Percentiles rank a stretch among this genome's conserved stretches.
Evolutionary conservation across 768 basidiomycete species (phyloP).

Genomic region (Ramaria rubella): DNA sequence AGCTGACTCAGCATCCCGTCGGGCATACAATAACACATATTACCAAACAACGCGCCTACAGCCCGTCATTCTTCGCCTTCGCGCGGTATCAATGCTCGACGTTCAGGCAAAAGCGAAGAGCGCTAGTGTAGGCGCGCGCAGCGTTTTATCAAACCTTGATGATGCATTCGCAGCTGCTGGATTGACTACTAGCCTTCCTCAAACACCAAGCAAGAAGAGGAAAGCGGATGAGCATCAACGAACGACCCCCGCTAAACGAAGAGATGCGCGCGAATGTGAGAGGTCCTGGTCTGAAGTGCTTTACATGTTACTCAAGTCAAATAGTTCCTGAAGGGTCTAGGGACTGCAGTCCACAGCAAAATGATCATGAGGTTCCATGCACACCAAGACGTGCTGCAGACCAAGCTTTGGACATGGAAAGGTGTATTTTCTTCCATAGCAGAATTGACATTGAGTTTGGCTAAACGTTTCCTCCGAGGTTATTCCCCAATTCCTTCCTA

Average conservation of each 20-base stretch:
- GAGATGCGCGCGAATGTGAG: not conserved
- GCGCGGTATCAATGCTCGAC: too few relatives aligned
- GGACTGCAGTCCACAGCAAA: too few relatives aligned
- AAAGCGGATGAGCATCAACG: not conserved
- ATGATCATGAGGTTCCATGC: not conserved
- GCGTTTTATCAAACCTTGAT: conserved; percentile 1
- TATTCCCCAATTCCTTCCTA: conserved; percentile 9
- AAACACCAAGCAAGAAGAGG: not conserved
- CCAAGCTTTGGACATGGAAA: conserved; percentile 4
- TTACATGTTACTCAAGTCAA: not conserved
- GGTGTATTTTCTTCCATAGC: not conserved
- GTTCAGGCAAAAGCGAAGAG: not conserved
- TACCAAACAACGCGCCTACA: too few relatives aligned
- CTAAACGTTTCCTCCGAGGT: not conserved
- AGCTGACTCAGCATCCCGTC: too few relatives aligned
- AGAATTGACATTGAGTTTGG: not conserved
- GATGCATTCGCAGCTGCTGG: not conserved
- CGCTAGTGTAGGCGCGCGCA: not conserved
- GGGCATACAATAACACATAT: too few relatives aligned
- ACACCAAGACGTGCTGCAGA: not conserved
- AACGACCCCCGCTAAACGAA: not conserved
- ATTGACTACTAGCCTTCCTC: not conserved
- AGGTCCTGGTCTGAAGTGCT: not conserved
- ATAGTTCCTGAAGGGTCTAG: too few relatives aligned
- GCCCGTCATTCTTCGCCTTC: too few relatives aligned